Base-by-base conservation (phyloP, 805 yeast genomes). In the Soucietia sequanensis region DNA sequence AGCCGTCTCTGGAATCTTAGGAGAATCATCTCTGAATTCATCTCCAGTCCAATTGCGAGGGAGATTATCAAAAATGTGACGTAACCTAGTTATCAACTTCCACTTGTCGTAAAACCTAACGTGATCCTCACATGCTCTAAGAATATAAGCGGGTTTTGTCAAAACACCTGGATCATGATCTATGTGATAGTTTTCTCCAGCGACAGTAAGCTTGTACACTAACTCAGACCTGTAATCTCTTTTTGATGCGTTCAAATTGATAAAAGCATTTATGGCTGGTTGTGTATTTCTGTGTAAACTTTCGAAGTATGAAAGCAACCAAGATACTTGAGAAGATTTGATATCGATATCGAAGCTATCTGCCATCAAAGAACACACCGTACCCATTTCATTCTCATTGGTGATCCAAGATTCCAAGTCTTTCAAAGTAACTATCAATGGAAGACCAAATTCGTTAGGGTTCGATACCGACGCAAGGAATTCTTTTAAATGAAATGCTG, bases 151-250 rank as follows among this genome's bases (percentile, higher is more conserved):
- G 0, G 97, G 96, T 33, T 88, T 82, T 1, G 97, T 90, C 34
- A 91, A 72, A 13, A 89, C 96, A 5, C 86, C 79, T 0, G 98
- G 95, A 49, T 93, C 98, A 42, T 85, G 85, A 32, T 80, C 79
- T 27, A 89, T 75, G 20, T 72, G 71, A 32, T 56, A 52, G 1
- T 54, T 50, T 7, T 48, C 48, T 6, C 74, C 65, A 2, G 71
- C 75, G 9, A 47, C 47, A 3, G 75, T 54, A 13, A 74, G 47
- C 8, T 52, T 46, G 44, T 72, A 72, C 1, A 75, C 54, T 22
- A 76, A 48, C 24, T 72, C 74, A 7, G 66, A 56, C 17, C 42
- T 13, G 23, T 46, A 27, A 13, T 19, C 17, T 8, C 12, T 12
- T 10, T 22, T 14, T 7, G 52, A 32, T 5, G 39, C 34, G 0